Base-by-base conservation (phyloP, 345 rosid species). In the Jatropha curcas region DNA sequence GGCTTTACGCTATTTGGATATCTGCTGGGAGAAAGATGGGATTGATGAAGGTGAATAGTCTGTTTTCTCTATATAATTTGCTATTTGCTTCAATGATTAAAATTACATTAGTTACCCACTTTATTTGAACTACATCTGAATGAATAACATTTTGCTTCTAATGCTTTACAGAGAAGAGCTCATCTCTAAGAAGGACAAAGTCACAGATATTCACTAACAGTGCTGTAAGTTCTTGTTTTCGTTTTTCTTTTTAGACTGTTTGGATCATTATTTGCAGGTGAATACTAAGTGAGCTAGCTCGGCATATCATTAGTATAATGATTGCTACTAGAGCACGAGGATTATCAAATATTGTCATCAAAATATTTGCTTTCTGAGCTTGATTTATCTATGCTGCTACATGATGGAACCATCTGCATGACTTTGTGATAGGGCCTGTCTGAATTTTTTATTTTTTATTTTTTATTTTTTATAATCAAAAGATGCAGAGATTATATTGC, bases 21-120 rank as follows among this genome's bases (percentile, higher is more conserved):
- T 88, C 72, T 90, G 97, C 86, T 96, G 98, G 99, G 98, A 92
- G 90, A 88, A 96, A 76, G 97, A 93, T 2, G 96, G 90, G 71
- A 96, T 93, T 57, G 95, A 96, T 55, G 93, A 91, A 88, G 98
- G 99, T 90, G 31, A 56, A 17, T 8, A 28, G 30, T 77, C 50
- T 56, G 4, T 60, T 3, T 28, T 7, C n/a, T 37, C 27, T 1
- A 43, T 39, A 24, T 25, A 4, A 7, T 46, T 60, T 41, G 7
- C n/a, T 28, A 2, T 19, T 0, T 27, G n/a, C n/a, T 19, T 22
- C 9, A 11, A 22, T 37, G 45, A 13, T 34, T 39, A 22, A 24
- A 41, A 33, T n/a, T 16, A 12, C 50, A 14, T 22, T 39, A 43
- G 22, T 65, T 13, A n/a, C 5, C 58, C 28, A 28, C 48, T 43